phyloP scores from a whole-genome alignment of 2,329 filamentous ascomycete species.

The Nemania abortiva region DNA sequence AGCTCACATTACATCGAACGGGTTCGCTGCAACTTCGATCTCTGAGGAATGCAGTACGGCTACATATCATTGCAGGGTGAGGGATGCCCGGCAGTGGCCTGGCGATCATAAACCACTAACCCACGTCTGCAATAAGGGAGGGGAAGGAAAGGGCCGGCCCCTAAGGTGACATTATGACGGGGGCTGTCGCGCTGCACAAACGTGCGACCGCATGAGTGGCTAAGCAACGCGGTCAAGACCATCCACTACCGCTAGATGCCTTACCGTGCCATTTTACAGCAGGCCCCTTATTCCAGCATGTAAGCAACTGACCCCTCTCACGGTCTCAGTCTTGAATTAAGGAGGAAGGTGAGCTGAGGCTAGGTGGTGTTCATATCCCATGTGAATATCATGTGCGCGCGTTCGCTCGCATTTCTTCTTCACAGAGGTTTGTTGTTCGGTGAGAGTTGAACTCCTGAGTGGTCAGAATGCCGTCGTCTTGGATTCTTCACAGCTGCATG shows the following conservation, averaged over 20 bases:
- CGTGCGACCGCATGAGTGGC: conserved; percentile 21
- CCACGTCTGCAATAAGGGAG: background rate
- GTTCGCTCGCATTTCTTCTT: background rate
- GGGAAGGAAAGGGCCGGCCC: background rate
- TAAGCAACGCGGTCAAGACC: background rate
- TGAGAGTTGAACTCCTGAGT: background rate
- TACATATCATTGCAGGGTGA: background rate
- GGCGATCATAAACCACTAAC: conserved; percentile 1
- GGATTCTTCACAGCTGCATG: background rate
- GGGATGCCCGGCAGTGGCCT: background rate
- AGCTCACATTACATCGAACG: background rate
- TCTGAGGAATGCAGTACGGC: background rate
- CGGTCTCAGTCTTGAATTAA: background rate
- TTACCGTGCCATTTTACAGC: background rate
- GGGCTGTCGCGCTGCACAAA: conserved; percentile 4
- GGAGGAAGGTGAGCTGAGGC: background rate
- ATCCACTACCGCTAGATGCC: background rate
- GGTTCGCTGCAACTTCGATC: conserved; percentile 18
- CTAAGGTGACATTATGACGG: conserved; percentile 9
- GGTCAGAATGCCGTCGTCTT: background rate
- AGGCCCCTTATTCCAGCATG: background rate
- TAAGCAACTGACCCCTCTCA: background rate
- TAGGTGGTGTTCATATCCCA: background rate
- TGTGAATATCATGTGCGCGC: no score
- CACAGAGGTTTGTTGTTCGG: background rate